Percentiles rank a stretch among this genome's conserved stretches.
These are phyloP conservation scores for Gossypium schwendimanii DNA, from an alignment of 441 rosid genomes.

Conservation along the genomic window DNA sequence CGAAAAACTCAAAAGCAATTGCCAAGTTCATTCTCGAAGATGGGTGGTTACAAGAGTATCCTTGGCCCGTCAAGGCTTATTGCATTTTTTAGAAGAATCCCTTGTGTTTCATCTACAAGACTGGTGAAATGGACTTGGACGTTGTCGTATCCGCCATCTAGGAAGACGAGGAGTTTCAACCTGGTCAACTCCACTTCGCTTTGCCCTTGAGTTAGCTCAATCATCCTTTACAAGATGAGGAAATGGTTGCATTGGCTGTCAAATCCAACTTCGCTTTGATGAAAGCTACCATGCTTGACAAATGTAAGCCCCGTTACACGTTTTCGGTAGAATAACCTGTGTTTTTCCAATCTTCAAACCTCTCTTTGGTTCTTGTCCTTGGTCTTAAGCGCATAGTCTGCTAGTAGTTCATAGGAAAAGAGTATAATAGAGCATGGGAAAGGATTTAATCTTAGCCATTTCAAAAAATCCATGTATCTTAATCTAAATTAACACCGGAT, in stretches of 20 bases:
- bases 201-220: slow-evolving; percentile 52
- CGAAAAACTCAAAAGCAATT: slow-evolving; percentile 22
- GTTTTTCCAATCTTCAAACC: too few species aligned
- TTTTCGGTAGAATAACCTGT: slow-evolving; percentile 8
- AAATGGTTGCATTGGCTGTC: slow-evolving; percentile 92
- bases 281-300: slow-evolving; percentile 35
- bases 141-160: slow-evolving; percentile 47
- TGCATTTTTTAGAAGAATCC: slow-evolving; percentile 53
- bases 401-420: too few species aligned
- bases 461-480: too few species aligned
- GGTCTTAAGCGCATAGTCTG: too few species aligned
- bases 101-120: slow-evolving; percentile 58
- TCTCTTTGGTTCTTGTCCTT: too few species aligned
- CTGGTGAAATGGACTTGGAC: slow-evolving; percentile 85
- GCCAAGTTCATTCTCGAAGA: slow-evolving; percentile 67
- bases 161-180: slow-evolving; percentile 58
- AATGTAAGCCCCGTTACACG: slow-evolving; percentile 30
- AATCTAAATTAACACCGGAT: too few species aligned
- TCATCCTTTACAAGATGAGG: slow-evolving; percentile 49
- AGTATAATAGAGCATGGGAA: too few species aligned
- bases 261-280: slow-evolving; percentile 73
- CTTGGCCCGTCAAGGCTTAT: slow-evolving; percentile 66
- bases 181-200: slow-evolving; percentile 70
- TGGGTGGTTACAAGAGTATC: slow-evolving; percentile 62
- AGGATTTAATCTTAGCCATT: too few species aligned